Percentiles rank a stretch among this genome's conserved stretches.
phyloP scores from a whole-genome alignment of 164 flowering plant species.

The Vitis rotundifolia region DNA sequence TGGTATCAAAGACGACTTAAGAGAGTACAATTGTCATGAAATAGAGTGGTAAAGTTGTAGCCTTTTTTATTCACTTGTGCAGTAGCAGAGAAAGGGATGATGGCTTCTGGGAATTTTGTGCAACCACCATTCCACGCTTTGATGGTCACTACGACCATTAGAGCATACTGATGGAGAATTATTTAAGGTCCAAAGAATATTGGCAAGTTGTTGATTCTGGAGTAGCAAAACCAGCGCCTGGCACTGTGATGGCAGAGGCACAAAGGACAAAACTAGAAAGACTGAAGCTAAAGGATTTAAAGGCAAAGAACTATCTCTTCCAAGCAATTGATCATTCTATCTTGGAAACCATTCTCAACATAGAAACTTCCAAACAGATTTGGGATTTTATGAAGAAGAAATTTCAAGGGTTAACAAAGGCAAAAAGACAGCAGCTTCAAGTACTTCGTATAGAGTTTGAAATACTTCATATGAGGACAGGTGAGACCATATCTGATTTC shows the following conservation, averaged over 20 bases:
- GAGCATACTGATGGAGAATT: slow-evolving; percentile 7
- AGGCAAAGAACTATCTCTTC: background rate
- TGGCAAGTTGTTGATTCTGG: background rate
- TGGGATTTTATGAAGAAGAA: background rate
- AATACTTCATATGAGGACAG: slow-evolving; percentile 1
- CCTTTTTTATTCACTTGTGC: too few species aligned
- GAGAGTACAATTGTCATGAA: too few species aligned
- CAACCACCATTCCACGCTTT: background rate
- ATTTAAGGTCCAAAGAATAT: slow-evolving; percentile 7
- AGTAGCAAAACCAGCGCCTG: background rate
- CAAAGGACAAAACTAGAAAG: background rate
- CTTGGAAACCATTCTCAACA: slow-evolving; percentile 13
- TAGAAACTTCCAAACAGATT: slow-evolving; percentile 12
- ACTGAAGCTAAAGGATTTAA: background rate
- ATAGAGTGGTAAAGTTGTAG: too few species aligned
- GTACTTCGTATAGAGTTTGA: slow-evolving; percentile 2
- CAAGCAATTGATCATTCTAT: background rate
- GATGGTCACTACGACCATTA: background rate
- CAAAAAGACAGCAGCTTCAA: slow-evolving; percentile 2
- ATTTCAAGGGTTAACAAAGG: too few species aligned
- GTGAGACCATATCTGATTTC: background rate
- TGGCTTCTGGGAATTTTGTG: background rate
- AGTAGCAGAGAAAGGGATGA: too few species aligned
- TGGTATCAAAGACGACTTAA: too few species aligned
- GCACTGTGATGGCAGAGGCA: background rate